phyloP scores from a whole-genome alignment of 441 rosid species.

The Corymbia citriodora region DNA sequence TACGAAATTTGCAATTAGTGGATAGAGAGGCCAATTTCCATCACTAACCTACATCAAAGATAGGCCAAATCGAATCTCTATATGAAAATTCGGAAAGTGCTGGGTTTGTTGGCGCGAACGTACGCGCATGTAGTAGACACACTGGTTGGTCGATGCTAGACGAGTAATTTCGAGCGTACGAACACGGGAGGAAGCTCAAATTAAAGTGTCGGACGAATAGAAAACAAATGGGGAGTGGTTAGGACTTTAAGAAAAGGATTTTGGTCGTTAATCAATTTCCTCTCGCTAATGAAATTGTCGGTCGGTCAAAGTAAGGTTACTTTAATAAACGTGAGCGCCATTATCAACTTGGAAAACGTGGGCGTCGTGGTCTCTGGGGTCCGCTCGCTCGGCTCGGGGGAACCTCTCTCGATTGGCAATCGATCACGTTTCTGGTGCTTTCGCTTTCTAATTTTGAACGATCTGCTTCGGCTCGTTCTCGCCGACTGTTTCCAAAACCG shows the following conservation, averaged over 20 bases:
- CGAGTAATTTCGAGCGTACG: neutral
- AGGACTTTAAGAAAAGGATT: neutral
- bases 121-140: neutral
- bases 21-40: neutral
- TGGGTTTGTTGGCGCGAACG: neutral
- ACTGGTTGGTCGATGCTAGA: neutral
- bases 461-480: neutral
- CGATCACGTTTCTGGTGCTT: neutral
- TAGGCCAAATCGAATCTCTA: neutral
- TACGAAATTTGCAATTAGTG: neutral
- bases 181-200: neutral
- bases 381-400: neutral
- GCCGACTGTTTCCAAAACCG: neutral
- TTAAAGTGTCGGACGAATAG: neutral
- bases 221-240: neutral
- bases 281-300: neutral
- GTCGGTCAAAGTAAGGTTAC: neutral
- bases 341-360: neutral
- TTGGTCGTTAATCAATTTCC: neutral
- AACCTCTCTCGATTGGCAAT: neutral
- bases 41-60: neutral
- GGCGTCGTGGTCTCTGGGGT: neutral
- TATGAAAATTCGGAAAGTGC: neutral
- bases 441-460: neutral
- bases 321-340: no score